These are phyloP conservation scores for Linum lewisii DNA, from an alignment of 345 rosid genomes.

Conservation along the genomic window DNA sequence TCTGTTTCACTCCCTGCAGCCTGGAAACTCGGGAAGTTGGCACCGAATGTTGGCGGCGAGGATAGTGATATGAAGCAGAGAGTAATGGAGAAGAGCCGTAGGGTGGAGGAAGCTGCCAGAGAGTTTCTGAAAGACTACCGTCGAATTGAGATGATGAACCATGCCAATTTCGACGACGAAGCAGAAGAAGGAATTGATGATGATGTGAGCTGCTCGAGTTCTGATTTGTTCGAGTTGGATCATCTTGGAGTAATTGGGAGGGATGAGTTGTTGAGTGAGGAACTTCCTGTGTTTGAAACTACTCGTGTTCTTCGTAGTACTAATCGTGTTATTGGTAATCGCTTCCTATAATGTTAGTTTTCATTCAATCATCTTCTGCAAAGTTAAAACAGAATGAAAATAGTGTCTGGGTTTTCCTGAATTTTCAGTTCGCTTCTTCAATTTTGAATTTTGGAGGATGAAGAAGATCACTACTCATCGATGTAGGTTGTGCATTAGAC, in stretches of 20 bases:
- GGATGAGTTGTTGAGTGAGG: slow-evolving; percentile 34
- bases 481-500: too few relatives aligned
- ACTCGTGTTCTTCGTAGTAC: slow-evolving; percentile 54
- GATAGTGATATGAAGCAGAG: slow-evolving; percentile 14
- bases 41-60: too few relatives aligned
- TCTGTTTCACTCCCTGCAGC: too few relatives aligned
- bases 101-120: slow-evolving; percentile 37
- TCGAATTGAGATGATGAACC: slow-evolving; percentile 22
- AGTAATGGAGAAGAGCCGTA: slow-evolving; percentile 21
- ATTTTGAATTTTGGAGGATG: too few relatives aligned
- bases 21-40: too few relatives aligned
- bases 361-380: neutral
- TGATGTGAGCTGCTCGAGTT: slow-evolving; percentile 55
- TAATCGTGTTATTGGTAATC: slow-evolving; percentile 61
- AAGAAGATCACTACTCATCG: too few relatives aligned
- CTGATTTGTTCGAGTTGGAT: slow-evolving; percentile 84
- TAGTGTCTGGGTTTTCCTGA: too few relatives aligned
- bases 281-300: slow-evolving; percentile 82
- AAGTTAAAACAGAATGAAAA: neutral
- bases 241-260: slow-evolving; percentile 46
- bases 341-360: slow-evolving; percentile 22
- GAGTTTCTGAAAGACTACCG: slow-evolving; percentile 18
- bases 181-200: slow-evolving; percentile 36
- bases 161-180: slow-evolving; percentile 15
- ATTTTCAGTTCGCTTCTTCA: too few relatives aligned